Conservation (phyloP, 139 green algal genomes). For the Picochlorum sp. region DNA sequence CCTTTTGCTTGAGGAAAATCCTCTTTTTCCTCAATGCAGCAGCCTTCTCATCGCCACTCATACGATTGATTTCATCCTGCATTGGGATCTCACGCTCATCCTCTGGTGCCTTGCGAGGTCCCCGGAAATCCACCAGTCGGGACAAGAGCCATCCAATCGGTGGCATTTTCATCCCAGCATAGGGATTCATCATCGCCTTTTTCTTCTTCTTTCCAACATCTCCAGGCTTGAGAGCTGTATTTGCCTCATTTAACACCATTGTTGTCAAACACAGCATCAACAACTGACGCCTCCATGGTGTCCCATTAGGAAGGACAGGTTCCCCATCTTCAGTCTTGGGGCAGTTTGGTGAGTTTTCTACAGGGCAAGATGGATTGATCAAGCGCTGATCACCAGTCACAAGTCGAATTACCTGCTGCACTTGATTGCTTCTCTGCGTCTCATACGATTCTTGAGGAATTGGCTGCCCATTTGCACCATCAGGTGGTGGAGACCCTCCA, state of each 20-base stretch:
- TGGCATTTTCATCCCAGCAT: conserved; percentile 40
- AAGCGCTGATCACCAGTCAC: conserved; percentile 34
- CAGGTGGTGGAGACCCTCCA: conserved; percentile 48
- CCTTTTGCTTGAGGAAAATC: conserved; percentile 28
- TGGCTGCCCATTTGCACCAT: conserved; percentile 38
- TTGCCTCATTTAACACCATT: conserved; percentile 65
- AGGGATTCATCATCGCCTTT: conserved; percentile 1
- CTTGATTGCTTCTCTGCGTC: conserved; percentile 46
- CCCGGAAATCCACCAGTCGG: conserved; percentile 43
- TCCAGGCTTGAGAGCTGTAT: conserved; percentile 43
- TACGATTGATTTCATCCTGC: conserved; percentile 27
- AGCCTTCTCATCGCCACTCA: conserved; percentile 22
- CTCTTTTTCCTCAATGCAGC: conserved; percentile 33
- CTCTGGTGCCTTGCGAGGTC: conserved; percentile 41
- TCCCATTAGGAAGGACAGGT: conserved; percentile 61
- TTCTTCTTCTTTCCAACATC: not conserved
- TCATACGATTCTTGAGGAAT: conserved; percentile 59
- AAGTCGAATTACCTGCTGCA: conserved; percentile 47
- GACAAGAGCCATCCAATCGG: conserved; percentile 68
- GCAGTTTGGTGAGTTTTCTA: conserved; percentile 60
- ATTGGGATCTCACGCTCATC: conserved; percentile 40
- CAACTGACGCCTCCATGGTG: conserved; percentile 59
- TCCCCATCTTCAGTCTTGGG: conserved; percentile 51
- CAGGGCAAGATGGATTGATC: conserved; percentile 61
- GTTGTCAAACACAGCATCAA: conserved; percentile 64